Conservation (phyloP, 163 green algal genomes). For the Prototheca wickerhamii region DNA sequence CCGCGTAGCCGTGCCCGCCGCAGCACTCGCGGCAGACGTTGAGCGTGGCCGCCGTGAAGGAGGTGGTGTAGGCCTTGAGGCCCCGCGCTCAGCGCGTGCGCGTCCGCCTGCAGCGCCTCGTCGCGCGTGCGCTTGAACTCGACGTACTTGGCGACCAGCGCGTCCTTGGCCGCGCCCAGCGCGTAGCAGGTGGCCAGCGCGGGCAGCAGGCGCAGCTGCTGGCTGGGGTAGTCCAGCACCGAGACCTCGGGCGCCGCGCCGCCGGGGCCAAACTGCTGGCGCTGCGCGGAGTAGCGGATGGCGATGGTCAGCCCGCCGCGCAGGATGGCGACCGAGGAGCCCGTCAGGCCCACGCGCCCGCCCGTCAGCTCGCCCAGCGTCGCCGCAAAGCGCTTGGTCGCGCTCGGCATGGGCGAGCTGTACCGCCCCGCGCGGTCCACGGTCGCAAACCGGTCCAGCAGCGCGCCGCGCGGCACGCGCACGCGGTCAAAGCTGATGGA, state of each 20-base stretch:
- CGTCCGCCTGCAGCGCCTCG: slow-evolving; percentile 66
- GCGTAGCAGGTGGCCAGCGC: slow-evolving; percentile 68
- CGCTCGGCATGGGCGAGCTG: slow-evolving; percentile 43
- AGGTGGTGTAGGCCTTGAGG: slow-evolving; percentile 68
- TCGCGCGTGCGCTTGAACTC: slow-evolving; percentile 72
- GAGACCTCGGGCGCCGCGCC: slow-evolving; percentile 52
- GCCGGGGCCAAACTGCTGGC: slow-evolving; percentile 79
- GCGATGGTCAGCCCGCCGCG: slow-evolving; percentile 69
- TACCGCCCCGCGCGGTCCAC: slow-evolving; percentile 56
- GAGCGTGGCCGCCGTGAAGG: slow-evolving; percentile 56
- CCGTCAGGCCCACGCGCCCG: slow-evolving; percentile 66
- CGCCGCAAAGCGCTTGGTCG: slow-evolving; percentile 59
- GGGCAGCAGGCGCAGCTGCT: slow-evolving; percentile 71
- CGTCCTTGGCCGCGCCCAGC: slow-evolving; percentile 51
- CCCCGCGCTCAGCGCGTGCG: slow-evolving; percentile 59
- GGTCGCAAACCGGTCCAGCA: slow-evolving; percentile 73
- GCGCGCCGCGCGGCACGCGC: slow-evolving; percentile 61
- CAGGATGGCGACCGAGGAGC: slow-evolving; percentile 31
- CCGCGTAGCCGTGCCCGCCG: slow-evolving; percentile 61
- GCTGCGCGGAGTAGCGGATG: slow-evolving; percentile 63
- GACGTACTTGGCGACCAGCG: slow-evolving; percentile 56
- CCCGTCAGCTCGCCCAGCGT: slow-evolving; percentile 84
- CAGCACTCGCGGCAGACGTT: slow-evolving; percentile 58
- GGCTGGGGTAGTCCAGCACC: slow-evolving; percentile 78
- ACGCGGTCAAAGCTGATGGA: slow-evolving; percentile 72